Evolutionary conservation across 768 basidiomycete genomes (phyloP).

Genomic region (Kwoniella sp.): DNA sequence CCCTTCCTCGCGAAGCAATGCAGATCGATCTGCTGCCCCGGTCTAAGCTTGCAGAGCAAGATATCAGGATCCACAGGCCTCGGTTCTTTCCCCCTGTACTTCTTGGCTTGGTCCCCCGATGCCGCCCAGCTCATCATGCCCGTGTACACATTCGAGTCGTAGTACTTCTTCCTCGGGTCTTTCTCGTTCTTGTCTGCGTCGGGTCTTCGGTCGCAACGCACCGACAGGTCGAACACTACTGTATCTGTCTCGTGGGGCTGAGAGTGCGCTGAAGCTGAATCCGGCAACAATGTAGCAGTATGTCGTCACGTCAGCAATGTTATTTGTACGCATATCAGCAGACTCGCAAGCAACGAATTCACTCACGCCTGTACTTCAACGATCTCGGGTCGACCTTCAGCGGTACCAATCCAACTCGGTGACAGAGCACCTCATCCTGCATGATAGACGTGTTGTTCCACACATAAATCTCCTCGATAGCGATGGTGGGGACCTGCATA

Average conservation of each 20-base stretch:
- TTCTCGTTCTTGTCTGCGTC: constrained; percentile 61
- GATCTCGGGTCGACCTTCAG: constrained; percentile 79
- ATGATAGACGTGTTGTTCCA: constrained; percentile 95
- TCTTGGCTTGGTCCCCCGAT: constrained; percentile 72
- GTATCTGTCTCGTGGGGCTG: constrained; percentile 85
- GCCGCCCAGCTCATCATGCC: constrained; percentile 69
- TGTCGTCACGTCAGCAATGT: not conserved
- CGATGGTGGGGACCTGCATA: constrained; percentile 87
- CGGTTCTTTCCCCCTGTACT: constrained; percentile 55
- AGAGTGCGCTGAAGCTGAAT: constrained; percentile 57
- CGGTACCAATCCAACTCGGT: constrained; percentile 88
- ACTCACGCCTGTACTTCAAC: constrained; percentile 60
- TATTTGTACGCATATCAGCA: not conserved
- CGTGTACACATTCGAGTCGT: constrained; percentile 61
- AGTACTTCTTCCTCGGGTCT: constrained; percentile 69
- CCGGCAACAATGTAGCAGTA: not conserved
- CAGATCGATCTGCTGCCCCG: constrained; percentile 78
- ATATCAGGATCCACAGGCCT: constrained; percentile 63
- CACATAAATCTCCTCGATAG: constrained; percentile 85
- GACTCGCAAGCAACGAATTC: constrained; percentile 10
- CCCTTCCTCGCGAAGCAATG: constrained; percentile 80
- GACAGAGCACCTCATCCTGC: constrained; percentile 88
- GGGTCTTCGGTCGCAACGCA: constrained; percentile 66
- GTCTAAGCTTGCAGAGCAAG: constrained; percentile 85
- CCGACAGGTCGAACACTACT: constrained; percentile 76